phyloP scores from a whole-genome alignment of 352 stramenopile genomes.

The Phytophthora litchii region DNA sequence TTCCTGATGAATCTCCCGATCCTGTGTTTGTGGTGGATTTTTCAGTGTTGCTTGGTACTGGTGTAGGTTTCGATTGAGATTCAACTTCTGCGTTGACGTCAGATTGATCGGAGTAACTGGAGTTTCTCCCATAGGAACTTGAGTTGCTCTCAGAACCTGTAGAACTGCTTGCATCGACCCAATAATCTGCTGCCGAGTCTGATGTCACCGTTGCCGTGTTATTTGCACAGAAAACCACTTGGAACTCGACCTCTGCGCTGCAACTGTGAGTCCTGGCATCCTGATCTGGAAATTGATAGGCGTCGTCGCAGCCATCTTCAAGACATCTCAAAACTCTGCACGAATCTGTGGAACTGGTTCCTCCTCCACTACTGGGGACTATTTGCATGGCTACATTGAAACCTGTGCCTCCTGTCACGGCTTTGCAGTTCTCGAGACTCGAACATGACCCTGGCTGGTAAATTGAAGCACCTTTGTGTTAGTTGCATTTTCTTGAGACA shows the following conservation, averaged over 20 bases:
- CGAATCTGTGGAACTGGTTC: conserved; percentile 31
- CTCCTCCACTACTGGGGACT: conserved; percentile 36
- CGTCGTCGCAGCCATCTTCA: conserved; percentile 63
- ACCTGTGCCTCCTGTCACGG: conserved; percentile 55
- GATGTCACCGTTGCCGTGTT: conserved; percentile 20
- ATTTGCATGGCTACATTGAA: conserved; percentile 85
- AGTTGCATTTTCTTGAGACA: background rate
- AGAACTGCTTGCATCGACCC: conserved; percentile 18
- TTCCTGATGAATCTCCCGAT: conserved; percentile 18
- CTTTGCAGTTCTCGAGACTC: conserved; percentile 66
- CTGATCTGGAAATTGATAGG: conserved; percentile 76
- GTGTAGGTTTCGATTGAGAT: conserved; percentile 15
- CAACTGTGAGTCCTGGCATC: conserved; percentile 73
- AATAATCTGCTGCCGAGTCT: conserved; percentile 28
- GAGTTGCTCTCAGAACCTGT: conserved; percentile 16
- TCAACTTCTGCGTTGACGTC: conserved; percentile 6
- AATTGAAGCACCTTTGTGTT: background rate
- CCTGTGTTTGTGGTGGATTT: conserved; percentile 10
- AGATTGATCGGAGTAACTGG: conserved; percentile 9
- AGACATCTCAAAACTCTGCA: conserved; percentile 63
- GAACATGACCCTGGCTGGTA: conserved; percentile 59
- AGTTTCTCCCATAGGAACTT: conserved; percentile 3
- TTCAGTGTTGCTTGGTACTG: conserved; percentile 3
- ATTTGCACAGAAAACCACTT: conserved; percentile 59
- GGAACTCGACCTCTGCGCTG: conserved; percentile 50